Percentiles rank a stretch among this genome's conserved stretches.
Conservation (phyloP, 1,284 basidiomycete genomes). For the Trichosporon sp. region DNA sequence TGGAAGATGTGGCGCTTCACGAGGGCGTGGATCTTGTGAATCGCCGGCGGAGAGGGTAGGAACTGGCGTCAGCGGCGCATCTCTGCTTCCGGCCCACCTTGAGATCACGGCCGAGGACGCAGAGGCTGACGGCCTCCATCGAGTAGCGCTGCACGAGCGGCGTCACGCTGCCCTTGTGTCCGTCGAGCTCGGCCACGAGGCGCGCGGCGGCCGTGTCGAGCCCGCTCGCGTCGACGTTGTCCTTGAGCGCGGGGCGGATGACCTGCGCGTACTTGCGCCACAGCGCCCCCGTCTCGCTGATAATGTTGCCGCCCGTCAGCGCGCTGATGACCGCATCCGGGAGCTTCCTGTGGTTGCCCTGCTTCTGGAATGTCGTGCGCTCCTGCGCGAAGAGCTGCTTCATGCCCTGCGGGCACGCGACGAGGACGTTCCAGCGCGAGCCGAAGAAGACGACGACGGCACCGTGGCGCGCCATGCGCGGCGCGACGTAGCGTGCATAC, state of each 20-base stretch:
- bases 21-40: slow-evolving; percentile 5
- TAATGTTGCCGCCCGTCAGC: slow-evolving; percentile 8
- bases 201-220: not conserved
- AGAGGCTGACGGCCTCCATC: not conserved
- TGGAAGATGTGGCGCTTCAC: slow-evolving; percentile 9
- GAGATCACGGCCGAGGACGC: slow-evolving; percentile 5
- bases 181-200: not conserved
- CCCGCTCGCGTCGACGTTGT: not conserved
- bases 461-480: not conserved
- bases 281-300: slow-evolving; percentile 1
- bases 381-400: not conserved
- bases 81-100: not conserved
- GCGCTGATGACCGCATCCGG: not conserved
- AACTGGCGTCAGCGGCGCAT: not conserved
- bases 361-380: not conserved
- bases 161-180: not conserved
- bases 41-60: not conserved
- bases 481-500: slow-evolving; percentile 3
- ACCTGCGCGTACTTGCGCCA: slow-evolving; percentile 2
- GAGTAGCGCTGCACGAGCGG: not conserved
- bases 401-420: not conserved
- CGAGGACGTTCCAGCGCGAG: slow-evolving; percentile 4
- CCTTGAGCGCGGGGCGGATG: slow-evolving; percentile 1
- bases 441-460: slow-evolving; percentile 6
- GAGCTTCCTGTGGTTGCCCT: slow-evolving; percentile 4